These are phyloP conservation scores for Camelina hispida DNA, from an alignment of 345 rosid genomes.

Conservation along the genomic window DNA sequence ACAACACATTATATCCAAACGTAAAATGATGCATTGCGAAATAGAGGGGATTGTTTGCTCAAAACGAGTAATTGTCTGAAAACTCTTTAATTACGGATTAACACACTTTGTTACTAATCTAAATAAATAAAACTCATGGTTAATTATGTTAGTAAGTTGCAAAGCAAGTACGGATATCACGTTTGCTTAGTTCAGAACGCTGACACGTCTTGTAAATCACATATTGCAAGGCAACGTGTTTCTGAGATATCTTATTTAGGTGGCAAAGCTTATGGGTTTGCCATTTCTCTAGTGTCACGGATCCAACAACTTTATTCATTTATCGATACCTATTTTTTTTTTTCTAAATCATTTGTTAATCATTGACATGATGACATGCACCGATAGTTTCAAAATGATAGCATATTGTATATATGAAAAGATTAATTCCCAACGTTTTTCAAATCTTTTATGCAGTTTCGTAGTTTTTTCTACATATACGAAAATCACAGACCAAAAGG, in stretches of 20 bases:
- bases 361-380: not conserved
- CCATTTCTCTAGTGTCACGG: conserved; percentile 32
- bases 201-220: conserved; percentile 31
- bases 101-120: not conserved
- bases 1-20: not conserved
- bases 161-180: not conserved
- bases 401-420: not conserved
- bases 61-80: not conserved
- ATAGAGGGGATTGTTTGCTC: not conserved
- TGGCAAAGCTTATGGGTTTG: conserved; percentile 32
- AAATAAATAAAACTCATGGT: not conserved
- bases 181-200: conserved; percentile 17
- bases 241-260: conserved; percentile 17
- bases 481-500: not conserved
- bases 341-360: conserved; percentile 15
- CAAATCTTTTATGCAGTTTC: not conserved
- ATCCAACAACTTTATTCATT: conserved; percentile 22
- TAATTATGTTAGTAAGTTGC: not conserved
- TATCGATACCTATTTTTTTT: not conserved
- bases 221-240: conserved; percentile 30
- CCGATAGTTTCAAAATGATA: not conserved
- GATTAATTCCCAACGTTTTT: not conserved
- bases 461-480: not conserved
- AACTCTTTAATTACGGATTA: not conserved
- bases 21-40: not conserved